Evolutionary conservation across 495 filamentous ascomycete genomes (phyloP).

Genomic region (Annulohypoxylon nitens): DNA sequence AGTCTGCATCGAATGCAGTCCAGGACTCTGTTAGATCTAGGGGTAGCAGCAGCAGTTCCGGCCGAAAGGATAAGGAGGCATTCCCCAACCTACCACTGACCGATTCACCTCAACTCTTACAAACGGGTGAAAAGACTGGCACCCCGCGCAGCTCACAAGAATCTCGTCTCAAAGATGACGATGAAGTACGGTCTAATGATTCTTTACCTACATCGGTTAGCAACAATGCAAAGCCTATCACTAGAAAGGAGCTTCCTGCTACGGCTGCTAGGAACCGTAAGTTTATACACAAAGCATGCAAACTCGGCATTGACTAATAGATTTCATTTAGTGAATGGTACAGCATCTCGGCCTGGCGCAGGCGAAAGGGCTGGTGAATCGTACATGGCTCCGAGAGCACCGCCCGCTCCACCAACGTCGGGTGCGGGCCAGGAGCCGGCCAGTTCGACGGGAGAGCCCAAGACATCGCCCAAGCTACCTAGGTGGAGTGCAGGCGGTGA

Average conservation of each 20-base stretch:
- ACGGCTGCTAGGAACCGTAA: constrained; percentile 55
- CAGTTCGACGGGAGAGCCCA: constrained; percentile 65
- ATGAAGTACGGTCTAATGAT: constrained; percentile 59
- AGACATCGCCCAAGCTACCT: constrained; percentile 77
- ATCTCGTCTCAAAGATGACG: constrained; percentile 60
- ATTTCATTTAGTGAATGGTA: constrained; percentile 55
- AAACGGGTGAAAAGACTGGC: constrained; percentile 54
- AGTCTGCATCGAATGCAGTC: constrained; percentile 67
- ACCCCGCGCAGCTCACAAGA: constrained; percentile 66
- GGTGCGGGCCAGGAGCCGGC: constrained; percentile 68
- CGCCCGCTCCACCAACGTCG: constrained; percentile 69
- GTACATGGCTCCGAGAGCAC: constrained; percentile 73
- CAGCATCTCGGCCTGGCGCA: constrained; percentile 44
- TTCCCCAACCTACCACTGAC: constrained; percentile 25
- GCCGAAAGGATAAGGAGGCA: constrained; percentile 51
- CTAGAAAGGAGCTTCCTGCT: constrained; percentile 63
- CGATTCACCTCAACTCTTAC: constrained; percentile 51
- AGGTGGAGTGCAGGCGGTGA: constrained; percentile 81
- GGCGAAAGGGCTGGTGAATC: constrained; percentile 65
- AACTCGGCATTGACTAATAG: constrained; percentile 21
- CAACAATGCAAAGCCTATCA: constrained; percentile 58
- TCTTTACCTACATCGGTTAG: constrained; percentile 48
- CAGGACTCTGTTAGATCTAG: constrained; percentile 50
- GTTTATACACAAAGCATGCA: constrained; percentile 18
- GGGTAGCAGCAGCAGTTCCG: constrained; percentile 44